Evolutionary conservation across 2,329 filamentous ascomycete genomes (phyloP).

Genomic region (Hysterium pulicare): DNA sequence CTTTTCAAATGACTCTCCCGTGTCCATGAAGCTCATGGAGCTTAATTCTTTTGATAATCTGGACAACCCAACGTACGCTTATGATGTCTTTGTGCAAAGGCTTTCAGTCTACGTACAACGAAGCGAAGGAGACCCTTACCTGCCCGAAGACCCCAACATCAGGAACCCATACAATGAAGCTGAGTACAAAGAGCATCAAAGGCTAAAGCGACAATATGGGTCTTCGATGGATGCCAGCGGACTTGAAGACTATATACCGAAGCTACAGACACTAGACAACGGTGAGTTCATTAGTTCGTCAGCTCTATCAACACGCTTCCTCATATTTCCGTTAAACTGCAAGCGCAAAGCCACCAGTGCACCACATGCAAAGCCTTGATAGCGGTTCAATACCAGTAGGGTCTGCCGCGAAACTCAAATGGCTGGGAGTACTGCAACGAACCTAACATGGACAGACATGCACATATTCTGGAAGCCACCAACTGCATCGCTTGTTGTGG

Average conservation of each 20-base stretch:
- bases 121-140: constrained; percentile 39
- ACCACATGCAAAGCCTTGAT: too few species aligned
- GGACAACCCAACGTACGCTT: constrained; percentile 45
- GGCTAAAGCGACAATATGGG: constrained; percentile 27
- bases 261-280: constrained; percentile 47
- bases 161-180: constrained; percentile 45
- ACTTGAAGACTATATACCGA: constrained; percentile 38
- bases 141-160: constrained; percentile 41
- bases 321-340: not conserved
- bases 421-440: too few species aligned
- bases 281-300: constrained; percentile 23
- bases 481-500: not conserved
- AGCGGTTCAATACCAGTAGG: too few species aligned
- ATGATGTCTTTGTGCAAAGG: constrained; percentile 50
- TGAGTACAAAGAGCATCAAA: constrained; percentile 31
- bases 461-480: too few species aligned
- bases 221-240: constrained; percentile 24
- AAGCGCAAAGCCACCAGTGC: too few species aligned
- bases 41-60: constrained; percentile 47
- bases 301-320: not conserved
- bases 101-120: constrained; percentile 51
- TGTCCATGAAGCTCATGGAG: constrained; percentile 47
- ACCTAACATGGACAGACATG: too few species aligned
- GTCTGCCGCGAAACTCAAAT: too few species aligned
- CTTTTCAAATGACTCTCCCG: constrained; percentile 14